Conservation (phyloP, 257 asterid species). For the Nicotiana sylvestris region DNA sequence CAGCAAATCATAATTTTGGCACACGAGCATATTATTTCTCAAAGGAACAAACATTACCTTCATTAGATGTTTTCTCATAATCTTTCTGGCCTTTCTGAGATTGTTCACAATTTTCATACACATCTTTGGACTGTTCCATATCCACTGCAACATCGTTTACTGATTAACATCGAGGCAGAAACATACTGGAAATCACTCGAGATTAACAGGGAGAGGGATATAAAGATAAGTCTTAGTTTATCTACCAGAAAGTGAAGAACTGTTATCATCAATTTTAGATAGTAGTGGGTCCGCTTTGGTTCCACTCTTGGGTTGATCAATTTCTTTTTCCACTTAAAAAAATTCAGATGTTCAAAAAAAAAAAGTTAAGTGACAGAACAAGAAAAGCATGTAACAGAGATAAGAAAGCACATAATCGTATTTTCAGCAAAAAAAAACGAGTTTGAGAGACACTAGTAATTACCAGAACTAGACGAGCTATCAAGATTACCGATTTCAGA, state of each 20-base stretch:
- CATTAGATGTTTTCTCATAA: conserved; percentile 19
- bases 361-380: neutral
- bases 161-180: neutral
- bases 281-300: neutral
- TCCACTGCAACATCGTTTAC: conserved; percentile 13
- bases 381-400: neutral
- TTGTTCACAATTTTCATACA: conserved; percentile 16
- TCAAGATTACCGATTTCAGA: conserved; percentile 33
- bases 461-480: conserved; percentile 38
- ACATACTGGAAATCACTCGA: neutral
- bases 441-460: conserved; percentile 24
- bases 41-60: neutral
- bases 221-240: neutral
- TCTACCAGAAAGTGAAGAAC: conserved; percentile 13
- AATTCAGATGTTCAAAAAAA: neutral
- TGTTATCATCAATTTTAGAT: conserved; percentile 4
- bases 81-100: conserved; percentile 21
- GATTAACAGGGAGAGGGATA: neutral
- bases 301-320: neutral
- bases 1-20: conserved; percentile 6
- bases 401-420: neutral
- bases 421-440: neutral
- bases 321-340: neutral
- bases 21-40: conserved; percentile 25
- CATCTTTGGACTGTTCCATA: conserved; percentile 17